Evolutionary conservation across 2,329 filamentous ascomycete species (phyloP).

Genomic region (Immersiporthe knoxdaviesiana): DNA sequence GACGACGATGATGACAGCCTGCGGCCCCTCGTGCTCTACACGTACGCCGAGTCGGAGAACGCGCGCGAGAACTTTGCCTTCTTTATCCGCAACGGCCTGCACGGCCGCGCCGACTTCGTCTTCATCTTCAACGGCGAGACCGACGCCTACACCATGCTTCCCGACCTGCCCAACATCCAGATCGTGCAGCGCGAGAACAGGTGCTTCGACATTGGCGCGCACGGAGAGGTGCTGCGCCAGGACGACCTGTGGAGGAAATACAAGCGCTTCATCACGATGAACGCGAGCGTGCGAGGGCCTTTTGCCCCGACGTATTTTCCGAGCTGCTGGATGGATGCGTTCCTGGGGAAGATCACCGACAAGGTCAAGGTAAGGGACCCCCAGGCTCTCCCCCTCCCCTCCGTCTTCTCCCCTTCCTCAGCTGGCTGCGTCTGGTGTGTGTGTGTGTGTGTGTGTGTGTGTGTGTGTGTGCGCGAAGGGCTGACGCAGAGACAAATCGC

Average conservation of each 20-base stretch:
- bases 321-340: conserved; percentile 40
- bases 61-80: conserved; percentile 39
- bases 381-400: neutral
- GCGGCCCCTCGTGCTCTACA: conserved; percentile 39
- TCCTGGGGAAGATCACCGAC: conserved; percentile 37
- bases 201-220: conserved; percentile 40
- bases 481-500: neutral
- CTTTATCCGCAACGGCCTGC: conserved; percentile 40
- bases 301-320: conserved; percentile 39
- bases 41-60: conserved; percentile 38
- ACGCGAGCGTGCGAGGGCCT: conserved; percentile 39
- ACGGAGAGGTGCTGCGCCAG: conserved; percentile 38
- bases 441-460: no score
- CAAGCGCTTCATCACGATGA: conserved; percentile 40
- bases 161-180: conserved; percentile 37
- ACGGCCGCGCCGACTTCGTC: conserved; percentile 41
- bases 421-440: no score
- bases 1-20: neutral
- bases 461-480: no score
- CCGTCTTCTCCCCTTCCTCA: no score
- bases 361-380: conserved; percentile 37
- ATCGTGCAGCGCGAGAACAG: conserved; percentile 35
- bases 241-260: conserved; percentile 40
- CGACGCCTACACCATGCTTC: conserved; percentile 29
- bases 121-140: conserved; percentile 42